A percentile compares a stretch with the other conserved stretches of the same genome.
Conservation (phyloP, 768 basidiomycete genomes). For the Gloeophyllum trabeum region DNA sequence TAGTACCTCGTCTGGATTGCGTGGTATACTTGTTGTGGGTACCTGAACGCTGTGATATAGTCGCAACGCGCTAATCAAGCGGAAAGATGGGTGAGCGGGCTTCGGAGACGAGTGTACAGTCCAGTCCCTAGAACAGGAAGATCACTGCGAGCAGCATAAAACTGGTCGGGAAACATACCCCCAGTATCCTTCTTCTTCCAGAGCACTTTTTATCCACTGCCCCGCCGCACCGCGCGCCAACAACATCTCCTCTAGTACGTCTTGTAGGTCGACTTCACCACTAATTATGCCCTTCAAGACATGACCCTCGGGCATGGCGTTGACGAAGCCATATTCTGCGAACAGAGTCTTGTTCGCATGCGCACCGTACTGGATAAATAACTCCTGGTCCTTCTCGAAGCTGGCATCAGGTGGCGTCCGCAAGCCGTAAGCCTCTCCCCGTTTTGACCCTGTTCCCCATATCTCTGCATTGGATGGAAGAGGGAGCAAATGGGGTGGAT, state of each 20-base stretch:
- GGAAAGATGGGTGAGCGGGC: constrained; percentile 70
- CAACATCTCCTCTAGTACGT: constrained; percentile 40
- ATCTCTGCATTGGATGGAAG: constrained; percentile 20
- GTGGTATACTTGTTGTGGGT: constrained; percentile 9
- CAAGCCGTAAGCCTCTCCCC: constrained; percentile 38
- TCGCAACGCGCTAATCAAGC: constrained; percentile 61
- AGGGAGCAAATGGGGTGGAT: constrained; percentile 31
- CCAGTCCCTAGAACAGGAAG: constrained; percentile 56
- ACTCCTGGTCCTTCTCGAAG: constrained; percentile 45
- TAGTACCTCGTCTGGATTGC: constrained; percentile 1
- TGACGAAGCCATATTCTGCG: constrained; percentile 86
- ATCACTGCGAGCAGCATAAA: neutral
- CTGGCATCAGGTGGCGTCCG: constrained; percentile 31
- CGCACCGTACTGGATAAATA: constrained; percentile 69
- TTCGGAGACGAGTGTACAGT: constrained; percentile 50
- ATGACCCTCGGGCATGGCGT: constrained; percentile 18
- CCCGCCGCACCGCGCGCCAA: constrained; percentile 26
- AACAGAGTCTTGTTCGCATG: constrained; percentile 74
- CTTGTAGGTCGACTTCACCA: constrained; percentile 57
- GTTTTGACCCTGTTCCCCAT: constrained; percentile 20
- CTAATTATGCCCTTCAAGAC: constrained; percentile 16
- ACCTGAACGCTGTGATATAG: constrained; percentile 40
- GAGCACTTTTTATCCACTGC: constrained; percentile 34
- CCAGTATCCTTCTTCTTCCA: constrained; percentile 71
- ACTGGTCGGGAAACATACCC: constrained; percentile 42